A percentile compares a stretch with the other conserved stretches of the same genome.
phyloP scores from a whole-genome alignment of 371 early-diverging fungal species.

The Circinella minor region DNA sequence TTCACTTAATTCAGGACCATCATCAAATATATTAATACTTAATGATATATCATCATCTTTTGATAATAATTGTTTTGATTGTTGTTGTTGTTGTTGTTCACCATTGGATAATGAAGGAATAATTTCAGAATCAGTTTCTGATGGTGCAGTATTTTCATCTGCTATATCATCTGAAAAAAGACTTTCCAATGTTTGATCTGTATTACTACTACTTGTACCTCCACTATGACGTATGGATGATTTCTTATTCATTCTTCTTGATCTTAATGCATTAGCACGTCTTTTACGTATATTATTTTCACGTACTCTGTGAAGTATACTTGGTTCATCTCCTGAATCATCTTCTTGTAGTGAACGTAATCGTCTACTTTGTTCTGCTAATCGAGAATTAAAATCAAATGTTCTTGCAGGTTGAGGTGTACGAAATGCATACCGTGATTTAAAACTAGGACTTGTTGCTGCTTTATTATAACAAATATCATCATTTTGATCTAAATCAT shows the following conservation, averaged over 20 bases:
- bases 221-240: not conserved
- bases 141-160: conserved; percentile 24
- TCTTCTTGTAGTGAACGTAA: conserved; percentile 7
- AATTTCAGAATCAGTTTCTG: conserved; percentile 16
- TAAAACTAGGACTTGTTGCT: conserved; percentile 23
- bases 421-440: conserved; percentile 27
- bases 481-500: not conserved
- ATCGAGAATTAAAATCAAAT: not conserved
- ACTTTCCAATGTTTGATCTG: conserved; percentile 14
- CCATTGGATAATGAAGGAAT: not conserved
- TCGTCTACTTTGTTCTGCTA: conserved; percentile 6
- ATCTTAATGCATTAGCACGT: conserved; percentile 8
- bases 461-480: conserved; percentile 16
- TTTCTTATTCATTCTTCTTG: not conserved
- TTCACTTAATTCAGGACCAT: conserved; percentile 57
- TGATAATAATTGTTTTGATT: not conserved
- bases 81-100: not conserved
- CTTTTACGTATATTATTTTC: conserved; percentile 34
- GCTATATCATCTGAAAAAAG: conserved; percentile 10
- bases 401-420: conserved; percentile 42
- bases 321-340: conserved; percentile 18
- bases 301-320: conserved; percentile 40
- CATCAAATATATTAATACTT: conserved; percentile 50
- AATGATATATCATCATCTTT: conserved; percentile 41
- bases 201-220: conserved; percentile 12